phyloP scores from a whole-genome alignment of 768 basidiomycete species.

The Dendrothele bispora region DNA sequence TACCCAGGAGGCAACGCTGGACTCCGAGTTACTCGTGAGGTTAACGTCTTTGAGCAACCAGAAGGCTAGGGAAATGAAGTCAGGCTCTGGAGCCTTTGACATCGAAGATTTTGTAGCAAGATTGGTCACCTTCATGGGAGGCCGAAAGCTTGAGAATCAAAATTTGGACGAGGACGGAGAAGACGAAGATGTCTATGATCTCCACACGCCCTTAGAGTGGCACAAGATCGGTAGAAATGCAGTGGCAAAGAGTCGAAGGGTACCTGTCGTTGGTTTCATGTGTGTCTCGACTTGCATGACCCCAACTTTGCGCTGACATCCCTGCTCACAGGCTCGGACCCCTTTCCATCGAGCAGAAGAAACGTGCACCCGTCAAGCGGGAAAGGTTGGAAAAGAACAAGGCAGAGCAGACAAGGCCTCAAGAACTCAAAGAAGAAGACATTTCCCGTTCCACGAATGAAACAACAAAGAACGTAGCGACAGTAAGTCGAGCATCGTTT shows the following conservation, averaged over 20 bases:
- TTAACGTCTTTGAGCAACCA: conserved; percentile 75
- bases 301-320: conserved; percentile 9
- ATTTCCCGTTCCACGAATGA: conserved; percentile 84
- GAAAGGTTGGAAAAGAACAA: conserved; percentile 72
- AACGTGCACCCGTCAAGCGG: conserved; percentile 58
- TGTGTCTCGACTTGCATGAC: conserved; percentile 31
- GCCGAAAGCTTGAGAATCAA: conserved; percentile 49
- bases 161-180: conserved; percentile 51
- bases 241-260: conserved; percentile 75
- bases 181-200: conserved; percentile 34
- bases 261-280: conserved; percentile 88
- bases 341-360: conserved; percentile 82
- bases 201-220: conserved; percentile 66
- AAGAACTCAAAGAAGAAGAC: conserved; percentile 82
- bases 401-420: conserved; percentile 67
- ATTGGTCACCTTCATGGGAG: conserved; percentile 76
- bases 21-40: conserved; percentile 67
- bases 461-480: conserved; percentile 81
- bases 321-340: conserved; percentile 80
- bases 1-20: conserved; percentile 87
- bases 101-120: conserved; percentile 86
- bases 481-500: conserved; percentile 41
- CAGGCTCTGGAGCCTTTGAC: conserved; percentile 87
- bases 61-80: conserved; percentile 90
- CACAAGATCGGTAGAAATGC: conserved; percentile 83